Evolutionary conservation across 73 alveolate genomes (phyloP), one percentile per base, ranked within the genome.

Genomic region (Strombidium stylifer): DNA sequence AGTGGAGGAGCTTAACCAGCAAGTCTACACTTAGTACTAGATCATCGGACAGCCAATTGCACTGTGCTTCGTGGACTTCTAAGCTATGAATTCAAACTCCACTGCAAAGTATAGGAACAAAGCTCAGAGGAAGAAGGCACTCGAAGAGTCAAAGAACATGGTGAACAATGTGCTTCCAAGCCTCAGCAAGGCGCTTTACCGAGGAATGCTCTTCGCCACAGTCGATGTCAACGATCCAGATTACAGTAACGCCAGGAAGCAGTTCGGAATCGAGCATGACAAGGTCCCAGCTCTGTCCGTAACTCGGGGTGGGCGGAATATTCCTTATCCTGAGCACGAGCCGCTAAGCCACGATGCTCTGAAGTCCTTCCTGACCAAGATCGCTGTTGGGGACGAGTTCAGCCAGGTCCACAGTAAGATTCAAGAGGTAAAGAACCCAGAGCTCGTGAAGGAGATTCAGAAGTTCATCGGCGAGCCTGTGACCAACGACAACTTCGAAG

Each of bases 241-340:
- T 3, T 64, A 41, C 40, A 2, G 1, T n/a, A 40, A 52, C 15
- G 34, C 31, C 26, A 32, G 61, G 23, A 54, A 45, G 27, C 64
- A 34, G 20, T 21, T 76, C 11, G 71, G 73, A 14, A 65, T 76
- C n/a, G 16, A 49, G 0, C 76, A 73, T 57, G 42, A 51, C 10
- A 73, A 52, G 23, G 42, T 61, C 0, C 89, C 89, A 14, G 70
- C 89, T 6, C 18, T 76, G 12, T 66, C 82, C 11, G 32, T 76
- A 14, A 62, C 47, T 21, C 40, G 23, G 12, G 66, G 45, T 21
- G 89, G 66, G 26, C 61, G 59, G 20, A 64, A 30, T 42, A 68
- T 66, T 16, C 75, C 74, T 15, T 76, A 23, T 42, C 82, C 81
- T 3, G 31, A 73, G 35, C 37, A 53, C 21, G 32, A 36, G 25